These are phyloP conservation scores for Lachnellula hyalina DNA, from an alignment of 2,329 filamentous ascomycete species.

Conservation along the genomic window DNA sequence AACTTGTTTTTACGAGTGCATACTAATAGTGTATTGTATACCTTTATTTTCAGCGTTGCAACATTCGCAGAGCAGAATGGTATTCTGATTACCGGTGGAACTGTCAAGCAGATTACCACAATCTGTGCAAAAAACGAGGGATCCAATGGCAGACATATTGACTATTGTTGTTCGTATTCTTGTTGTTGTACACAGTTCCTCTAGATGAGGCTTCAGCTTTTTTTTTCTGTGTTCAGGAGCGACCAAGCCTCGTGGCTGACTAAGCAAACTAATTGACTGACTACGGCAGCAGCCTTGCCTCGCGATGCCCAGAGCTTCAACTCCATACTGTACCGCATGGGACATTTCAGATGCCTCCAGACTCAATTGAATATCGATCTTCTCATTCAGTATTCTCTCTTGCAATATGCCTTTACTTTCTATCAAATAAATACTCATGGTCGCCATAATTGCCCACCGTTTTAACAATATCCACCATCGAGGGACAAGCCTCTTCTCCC, in stretches of 20 bases:
- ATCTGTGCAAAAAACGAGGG: constrained; percentile 85
- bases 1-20: too few species aligned
- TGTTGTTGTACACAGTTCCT: neutral
- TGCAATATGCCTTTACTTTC: constrained; percentile 6
- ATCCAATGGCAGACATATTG: constrained; percentile 81
- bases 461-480: neutral
- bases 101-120: constrained; percentile 87
- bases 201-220: neutral
- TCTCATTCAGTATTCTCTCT: neutral
- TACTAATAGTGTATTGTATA: constrained; percentile 33
- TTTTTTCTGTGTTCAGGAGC: neutral
- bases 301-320: neutral
- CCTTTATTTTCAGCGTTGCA: constrained; percentile 83
- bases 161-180: neutral
- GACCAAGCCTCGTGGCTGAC: neutral
- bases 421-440: neutral
- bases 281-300: neutral
- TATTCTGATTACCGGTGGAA: constrained; percentile 70
- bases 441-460: constrained; percentile 2
- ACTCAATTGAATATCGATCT: neutral
- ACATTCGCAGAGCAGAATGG: constrained; percentile 74
- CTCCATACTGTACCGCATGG: neutral
- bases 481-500: neutral
- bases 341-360: constrained; percentile 5
- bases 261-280: neutral